Percentiles rank a stretch among this genome's conserved stretches.
phyloP scores from a whole-genome alignment of 2,329 filamentous ascomycete species.

The Coniella lustricola region DNA sequence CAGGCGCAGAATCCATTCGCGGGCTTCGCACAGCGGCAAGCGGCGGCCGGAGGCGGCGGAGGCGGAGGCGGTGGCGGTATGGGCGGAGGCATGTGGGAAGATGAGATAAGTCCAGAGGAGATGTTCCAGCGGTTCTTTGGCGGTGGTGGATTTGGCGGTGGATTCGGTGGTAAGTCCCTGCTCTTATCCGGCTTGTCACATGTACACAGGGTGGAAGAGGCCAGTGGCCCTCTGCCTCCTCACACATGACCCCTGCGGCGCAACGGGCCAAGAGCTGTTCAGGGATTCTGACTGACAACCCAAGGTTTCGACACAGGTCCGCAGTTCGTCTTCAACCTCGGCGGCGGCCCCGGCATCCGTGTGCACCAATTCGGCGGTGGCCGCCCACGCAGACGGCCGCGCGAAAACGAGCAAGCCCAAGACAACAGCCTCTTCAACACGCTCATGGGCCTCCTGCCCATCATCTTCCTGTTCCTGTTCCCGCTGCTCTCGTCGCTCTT shows the following conservation, averaged over 20 bases:
- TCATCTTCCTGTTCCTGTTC: constrained; percentile 82
- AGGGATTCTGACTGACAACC: constrained; percentile 14
- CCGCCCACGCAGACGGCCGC: constrained; percentile 68
- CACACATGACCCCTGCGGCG: no score
- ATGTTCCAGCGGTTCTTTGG: constrained; percentile 97
- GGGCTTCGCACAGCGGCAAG: constrained; percentile 47
- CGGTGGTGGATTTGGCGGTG: constrained; percentile 62
- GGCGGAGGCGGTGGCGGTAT: constrained; percentile 32
- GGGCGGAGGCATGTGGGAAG: constrained; percentile 65
- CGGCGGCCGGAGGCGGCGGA: constrained; percentile 27
- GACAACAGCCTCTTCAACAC: constrained; percentile 47
- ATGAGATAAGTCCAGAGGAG: constrained; percentile 93
- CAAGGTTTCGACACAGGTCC: constrained; percentile 67
- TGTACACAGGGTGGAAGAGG: no score
- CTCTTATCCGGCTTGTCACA: background rate
- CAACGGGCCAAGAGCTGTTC: no score
- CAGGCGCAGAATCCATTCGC: constrained; percentile 58
- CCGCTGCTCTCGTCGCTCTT: constrained; percentile 79
- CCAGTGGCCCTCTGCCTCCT: no score
- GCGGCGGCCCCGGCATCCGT: constrained; percentile 81
- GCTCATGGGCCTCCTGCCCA: constrained; percentile 72
- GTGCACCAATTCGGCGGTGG: constrained; percentile 92
- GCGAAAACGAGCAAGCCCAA: constrained; percentile 48
- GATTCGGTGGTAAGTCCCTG: constrained; percentile 32
- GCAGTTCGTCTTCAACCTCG: constrained; percentile 92